Base-by-base conservation (phyloP, 2,329 filamentous ascomycete genomes). In the Fusarium subglutinans region DNA sequence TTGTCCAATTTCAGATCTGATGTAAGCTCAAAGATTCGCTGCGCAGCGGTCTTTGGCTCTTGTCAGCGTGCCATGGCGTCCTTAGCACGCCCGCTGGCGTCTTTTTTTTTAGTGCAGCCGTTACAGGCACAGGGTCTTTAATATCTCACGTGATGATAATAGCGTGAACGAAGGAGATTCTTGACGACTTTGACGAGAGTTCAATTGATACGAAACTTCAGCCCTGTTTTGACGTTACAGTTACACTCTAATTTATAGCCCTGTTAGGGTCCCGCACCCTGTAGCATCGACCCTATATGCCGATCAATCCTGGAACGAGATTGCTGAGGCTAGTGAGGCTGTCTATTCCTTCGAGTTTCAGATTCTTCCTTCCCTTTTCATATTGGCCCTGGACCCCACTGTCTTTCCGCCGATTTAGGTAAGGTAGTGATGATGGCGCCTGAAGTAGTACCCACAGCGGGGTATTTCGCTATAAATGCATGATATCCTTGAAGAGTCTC, bases 281-380 rank as follows among this genome's bases (percentile, higher is more conserved):
- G 45, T 38, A 24, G 26, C 7, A 24, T 24, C 33, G 30, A 43
- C 56, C 30, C 43, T 68, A 40, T 44, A 59, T 47, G 67, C n/a
- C 57, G 66, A 69, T 69, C 66, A 47, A 41, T 22, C 50, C 57
- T 69, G 38, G 43, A 41, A 37, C 63, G 59, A 70, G 59, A 70
- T 59, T 66, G 33, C 33, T 35, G 40, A 70, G 59, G 66, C 65
- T 66, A 15, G 15, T 35, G 40, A 70, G 59, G 66, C 65, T 48
- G 51, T 38, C 51, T 65, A 38, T 65, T 66, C 67, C 66, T 59
- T 58, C 40, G 20, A 33, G 67, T 70, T 70, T 70, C 67, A 70
- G 43, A 18, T 28, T 48, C 37, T 64, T 44, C 44, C 38, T 30
- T 35, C 48, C 48, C 22, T 35, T 24, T 51, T 58, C 35, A 38